Percentiles rank a stretch among this genome's conserved stretches.
Conservation (phyloP, 1,139 yeast species). For the Suhomyces guaymorum region DNA sequence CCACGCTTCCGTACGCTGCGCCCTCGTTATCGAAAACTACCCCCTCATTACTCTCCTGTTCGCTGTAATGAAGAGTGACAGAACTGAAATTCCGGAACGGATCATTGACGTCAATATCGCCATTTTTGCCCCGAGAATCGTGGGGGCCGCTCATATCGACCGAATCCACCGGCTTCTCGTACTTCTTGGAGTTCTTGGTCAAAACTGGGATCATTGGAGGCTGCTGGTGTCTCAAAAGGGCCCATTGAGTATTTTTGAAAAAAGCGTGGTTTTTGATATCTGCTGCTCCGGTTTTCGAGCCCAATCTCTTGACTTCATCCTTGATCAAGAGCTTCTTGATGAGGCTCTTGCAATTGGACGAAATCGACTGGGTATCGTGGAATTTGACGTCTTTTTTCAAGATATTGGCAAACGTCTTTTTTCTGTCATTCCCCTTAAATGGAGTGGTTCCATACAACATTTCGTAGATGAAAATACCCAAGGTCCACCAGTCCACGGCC, state of each 20-base stretch:
- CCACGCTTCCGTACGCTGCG: constrained; percentile 62
- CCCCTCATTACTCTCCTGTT: constrained; percentile 37
- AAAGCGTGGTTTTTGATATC: constrained; percentile 89
- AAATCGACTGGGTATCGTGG: constrained; percentile 54
- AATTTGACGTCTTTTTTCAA: constrained; percentile 81
- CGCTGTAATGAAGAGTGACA: constrained; percentile 81
- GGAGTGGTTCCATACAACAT: constrained; percentile 97
- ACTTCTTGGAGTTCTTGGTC: constrained; percentile 49
- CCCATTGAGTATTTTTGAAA: constrained; percentile 93
- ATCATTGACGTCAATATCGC: constrained; percentile 44
- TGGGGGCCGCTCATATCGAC: constrained; percentile 22
- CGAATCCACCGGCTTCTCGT: constrained; percentile 26
- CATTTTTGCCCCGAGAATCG: constrained; percentile 6
- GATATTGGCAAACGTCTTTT: constrained; percentile 84
- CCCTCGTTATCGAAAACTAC: constrained; percentile 46
- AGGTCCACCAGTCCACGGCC: constrained; percentile 99
- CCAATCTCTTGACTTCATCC: constrained; percentile 84
- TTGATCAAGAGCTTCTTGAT: constrained; percentile 81
- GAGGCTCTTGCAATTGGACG: constrained; percentile 75
- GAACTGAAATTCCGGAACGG: constrained; percentile 90
- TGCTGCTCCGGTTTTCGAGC: constrained; percentile 91
- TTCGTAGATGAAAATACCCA: constrained; percentile 87
- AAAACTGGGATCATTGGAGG: constrained; percentile 95
- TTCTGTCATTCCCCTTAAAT: constrained; percentile 86
- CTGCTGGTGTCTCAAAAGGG: constrained; percentile 81